phyloP scores from a whole-genome alignment of 768 basidiomycete genomes.

The Suillus ampliporus region DNA sequence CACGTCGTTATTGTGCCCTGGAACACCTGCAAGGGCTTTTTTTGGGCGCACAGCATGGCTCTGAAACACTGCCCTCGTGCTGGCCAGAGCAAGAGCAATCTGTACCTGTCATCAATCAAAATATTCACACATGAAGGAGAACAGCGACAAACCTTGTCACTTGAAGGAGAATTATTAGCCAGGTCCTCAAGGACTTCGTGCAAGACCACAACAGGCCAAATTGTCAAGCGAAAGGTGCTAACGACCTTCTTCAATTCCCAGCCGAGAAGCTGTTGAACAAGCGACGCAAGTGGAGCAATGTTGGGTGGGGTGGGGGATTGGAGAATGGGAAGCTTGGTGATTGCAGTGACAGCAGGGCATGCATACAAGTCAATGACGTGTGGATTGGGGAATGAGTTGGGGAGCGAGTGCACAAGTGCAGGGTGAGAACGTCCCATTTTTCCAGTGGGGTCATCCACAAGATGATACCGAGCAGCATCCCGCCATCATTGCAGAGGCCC shows the following conservation, averaged over 20 bases:
- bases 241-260: not conserved
- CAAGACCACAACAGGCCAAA: constrained; percentile 10
- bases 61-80: constrained; percentile 5
- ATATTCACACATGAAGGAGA: not conserved
- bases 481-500: too few relatives aligned
- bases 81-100: not conserved
- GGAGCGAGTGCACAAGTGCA: not conserved
- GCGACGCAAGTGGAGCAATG: too few relatives aligned
- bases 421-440: constrained; percentile 4
- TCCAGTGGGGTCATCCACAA: too few relatives aligned
- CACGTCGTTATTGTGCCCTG: not conserved
- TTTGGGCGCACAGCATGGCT: not conserved
- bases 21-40: not conserved
- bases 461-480: too few relatives aligned
- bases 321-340: not conserved
- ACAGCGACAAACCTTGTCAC: not conserved
- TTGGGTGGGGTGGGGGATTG: too few relatives aligned
- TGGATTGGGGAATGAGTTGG: not conserved
- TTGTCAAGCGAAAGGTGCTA: not conserved
- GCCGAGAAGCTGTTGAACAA: too few relatives aligned
- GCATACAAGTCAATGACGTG: not conserved
- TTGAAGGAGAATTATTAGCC: not conserved
- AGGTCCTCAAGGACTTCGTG: constrained; percentile 10
- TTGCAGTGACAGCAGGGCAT: not conserved
- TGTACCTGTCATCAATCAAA: not conserved